phyloP scores from a whole-genome alignment of 495 filamentous ascomycete genomes.

The Hypoxylon cercidicola region DNA sequence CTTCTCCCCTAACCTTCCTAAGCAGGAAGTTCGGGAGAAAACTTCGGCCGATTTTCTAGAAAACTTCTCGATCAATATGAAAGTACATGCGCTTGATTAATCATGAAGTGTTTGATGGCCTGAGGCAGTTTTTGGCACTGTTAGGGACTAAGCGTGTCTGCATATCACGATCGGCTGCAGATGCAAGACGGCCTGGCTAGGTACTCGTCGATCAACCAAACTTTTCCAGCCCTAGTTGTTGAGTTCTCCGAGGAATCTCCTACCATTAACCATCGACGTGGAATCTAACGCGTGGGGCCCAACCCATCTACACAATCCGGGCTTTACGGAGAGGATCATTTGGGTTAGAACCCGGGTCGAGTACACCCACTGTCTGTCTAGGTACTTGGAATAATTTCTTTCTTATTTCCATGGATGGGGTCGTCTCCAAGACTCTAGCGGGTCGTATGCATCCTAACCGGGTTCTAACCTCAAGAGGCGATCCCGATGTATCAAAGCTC shows the following conservation, averaged over 20 bases:
- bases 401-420: too few relatives aligned
- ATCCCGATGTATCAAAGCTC: slow-evolving; percentile 23
- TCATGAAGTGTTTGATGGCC: slow-evolving; percentile 9
- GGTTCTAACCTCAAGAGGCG: slow-evolving; percentile 13
- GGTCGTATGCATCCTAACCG: background rate
- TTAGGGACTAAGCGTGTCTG: background rate
- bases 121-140: background rate
- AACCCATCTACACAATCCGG: too few relatives aligned
- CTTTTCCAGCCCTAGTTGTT: background rate
- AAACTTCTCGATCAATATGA: slow-evolving; percentile 10
- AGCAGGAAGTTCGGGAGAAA: slow-evolving; percentile 42
- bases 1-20: slow-evolving; percentile 31
- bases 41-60: slow-evolving; percentile 42
- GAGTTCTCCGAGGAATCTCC: background rate
- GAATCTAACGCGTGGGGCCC: too few relatives aligned
- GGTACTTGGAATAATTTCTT: too few relatives aligned
- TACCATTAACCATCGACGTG: background rate
- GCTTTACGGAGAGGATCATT: too few relatives aligned
- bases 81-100: slow-evolving; percentile 15
- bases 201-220: background rate
- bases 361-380: too few relatives aligned
- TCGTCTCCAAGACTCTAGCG: too few relatives aligned
- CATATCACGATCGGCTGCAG: slow-evolving; percentile 2
- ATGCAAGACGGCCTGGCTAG: background rate
- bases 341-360: too few relatives aligned